A percentile compares a stretch with the other conserved stretches of the same genome.
Conservation (phyloP, 164 flowering plant species). For the Malania oleifera region DNA sequence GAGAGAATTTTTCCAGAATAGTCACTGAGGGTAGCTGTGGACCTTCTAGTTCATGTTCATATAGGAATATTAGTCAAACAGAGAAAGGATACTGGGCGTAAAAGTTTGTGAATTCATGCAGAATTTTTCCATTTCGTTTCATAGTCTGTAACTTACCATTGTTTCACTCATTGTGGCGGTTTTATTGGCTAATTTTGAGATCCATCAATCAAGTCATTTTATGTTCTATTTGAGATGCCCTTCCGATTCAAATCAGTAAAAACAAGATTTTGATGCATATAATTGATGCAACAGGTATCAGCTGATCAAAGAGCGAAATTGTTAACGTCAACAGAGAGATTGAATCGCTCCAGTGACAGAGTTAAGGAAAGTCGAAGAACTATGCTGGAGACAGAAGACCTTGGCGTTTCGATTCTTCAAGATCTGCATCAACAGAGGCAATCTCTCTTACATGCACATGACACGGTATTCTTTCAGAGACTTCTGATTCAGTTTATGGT, state of each 20-base stretch:
- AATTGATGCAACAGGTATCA: constrained; percentile 36
- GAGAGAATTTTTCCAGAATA: neutral
- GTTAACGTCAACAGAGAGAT: constrained; percentile 42
- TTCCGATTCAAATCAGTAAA: neutral
- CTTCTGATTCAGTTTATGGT: neutral
- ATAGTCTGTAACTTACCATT: neutral
- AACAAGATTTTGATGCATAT: neutral
- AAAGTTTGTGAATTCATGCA: neutral
- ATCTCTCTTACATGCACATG: constrained; percentile 48
- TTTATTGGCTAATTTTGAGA: neutral
- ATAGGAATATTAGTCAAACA: neutral
- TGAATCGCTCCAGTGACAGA: constrained; percentile 44
- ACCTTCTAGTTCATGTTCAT: neutral
- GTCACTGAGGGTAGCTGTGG: neutral
- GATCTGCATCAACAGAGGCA: constrained; percentile 64
- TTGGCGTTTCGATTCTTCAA: constrained; percentile 71
- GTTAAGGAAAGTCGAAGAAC: constrained; percentile 56
- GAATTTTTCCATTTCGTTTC: neutral
- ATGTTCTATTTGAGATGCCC: neutral
- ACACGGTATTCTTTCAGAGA: constrained; percentile 31
- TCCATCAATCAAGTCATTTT: neutral
- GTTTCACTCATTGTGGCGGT: neutral
- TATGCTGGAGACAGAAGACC: constrained; percentile 76
- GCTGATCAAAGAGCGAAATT: constrained; percentile 56
- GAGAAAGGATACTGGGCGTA: neutral